Base-by-base conservation (phyloP, 208 protist species). In the Crithidia sp. region DNA sequence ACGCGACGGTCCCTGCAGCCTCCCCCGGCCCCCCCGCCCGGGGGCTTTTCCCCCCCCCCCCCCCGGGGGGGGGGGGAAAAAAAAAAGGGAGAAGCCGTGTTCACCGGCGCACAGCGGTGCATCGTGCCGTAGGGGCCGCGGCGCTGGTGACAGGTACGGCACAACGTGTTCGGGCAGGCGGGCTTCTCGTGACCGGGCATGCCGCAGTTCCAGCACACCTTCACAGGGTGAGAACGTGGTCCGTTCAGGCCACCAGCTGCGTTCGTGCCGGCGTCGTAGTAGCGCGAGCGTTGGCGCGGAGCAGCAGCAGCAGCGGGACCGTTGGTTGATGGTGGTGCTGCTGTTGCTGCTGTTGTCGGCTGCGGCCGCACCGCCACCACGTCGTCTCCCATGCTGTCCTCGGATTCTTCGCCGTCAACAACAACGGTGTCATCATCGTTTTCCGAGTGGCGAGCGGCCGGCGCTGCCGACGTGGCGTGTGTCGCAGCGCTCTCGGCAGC, bases 141-240 rank as follows among this genome's bases (percentile, higher is more conserved):
- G 41, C 62, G 75, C 56, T 71, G 79, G 43, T 95, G 90, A 67
- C 90, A 95, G 17, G 74, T 83, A 53, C 77, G 79, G 74, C 90
- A 95, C 6, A 95, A 71, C 47, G 57, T 71, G 74, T 95, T 95
- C 13, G 79, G 79, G 81, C 90, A 95, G n/a, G 86, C 65, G 7
- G 90, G 86, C 68, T 95, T 95, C 69, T 95, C 90, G 54, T 95
- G 90, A 0, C 85, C 86, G 4, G 81, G 60, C 70, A 95, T 83
- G 28, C 90, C 90, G 56, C 90, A 95, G 71, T 82, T 81, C 90
- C 90, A 95, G 77, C 90, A 95, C n/a, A 95, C 85, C 71, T 92
- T 91, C 13, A 68, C 81, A 8, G 76, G 53, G 12, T 71, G 71
- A 17, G 65, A 52, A 52, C 47, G 45, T 2, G 55, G 60, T 50